Evolutionary conservation across 352 stramenopile species (phyloP), one percentile per base, ranked within the genome.

Genomic region (Globisporangium perplexum): DNA sequence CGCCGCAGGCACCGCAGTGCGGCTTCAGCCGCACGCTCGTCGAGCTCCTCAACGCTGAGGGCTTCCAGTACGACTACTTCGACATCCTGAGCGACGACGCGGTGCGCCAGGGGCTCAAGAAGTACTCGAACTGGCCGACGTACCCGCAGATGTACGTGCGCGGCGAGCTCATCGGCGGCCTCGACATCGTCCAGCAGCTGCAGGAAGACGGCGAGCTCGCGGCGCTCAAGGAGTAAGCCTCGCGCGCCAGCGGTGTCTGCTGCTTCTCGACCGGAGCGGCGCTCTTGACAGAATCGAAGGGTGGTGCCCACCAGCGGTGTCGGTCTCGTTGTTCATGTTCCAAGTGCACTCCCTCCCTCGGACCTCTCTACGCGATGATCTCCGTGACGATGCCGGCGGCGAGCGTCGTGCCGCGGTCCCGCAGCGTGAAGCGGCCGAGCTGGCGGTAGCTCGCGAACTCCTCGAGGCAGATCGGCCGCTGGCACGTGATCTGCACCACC

Each of bases 111-210:
- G 95, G 92, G 14, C 81, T 99, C 44, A 99, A 99, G 73, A 90
- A 95, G 59, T 98, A 93, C 66, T 97, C 79, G 11, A 98, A 99
- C 77, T 99, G 97, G 97, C 96, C 96, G 11, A 99, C 97, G 18
- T 99, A 96, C 76, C 96, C 97, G 12, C 95, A 99, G 66, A 65
- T 99, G 7, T 99, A 99, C 76, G 86, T 98, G 24, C 90, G 97
- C 35, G 97, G 96, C 46, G 93, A 99, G 66, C 83, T 99, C 59
- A 82, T 99, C 14, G 97, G 97, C 59, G 97, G 97, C 17, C 77
- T 99, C 50, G 97, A 99, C 69, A 98, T 99, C 66, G 77, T 99
- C 26, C 93, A 96, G 70, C 96, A 99, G 68, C 82, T 99, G 59
- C 79, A 95, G 49, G 82, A 97, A 53, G 83, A 93, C 22, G 86